phyloP scores from a whole-genome alignment of 2,329 filamentous ascomycete species.

The Akanthomyces muscarius region DNA sequence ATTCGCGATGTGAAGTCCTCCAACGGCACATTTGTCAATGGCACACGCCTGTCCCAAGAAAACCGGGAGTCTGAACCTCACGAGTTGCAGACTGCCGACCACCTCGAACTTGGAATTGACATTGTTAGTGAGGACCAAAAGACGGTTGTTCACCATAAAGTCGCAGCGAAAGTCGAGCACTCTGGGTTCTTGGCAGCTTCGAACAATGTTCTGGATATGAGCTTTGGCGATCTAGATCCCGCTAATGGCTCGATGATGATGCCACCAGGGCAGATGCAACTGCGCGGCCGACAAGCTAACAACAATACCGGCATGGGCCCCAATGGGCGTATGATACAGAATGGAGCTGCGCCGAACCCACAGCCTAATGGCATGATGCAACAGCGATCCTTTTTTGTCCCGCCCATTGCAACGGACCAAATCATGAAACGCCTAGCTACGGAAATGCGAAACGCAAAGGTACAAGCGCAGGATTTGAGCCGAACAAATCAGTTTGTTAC shows the following conservation, averaged over 20 bases:
- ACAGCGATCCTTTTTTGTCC: conserved; percentile 79
- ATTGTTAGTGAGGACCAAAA: conserved; percentile 99
- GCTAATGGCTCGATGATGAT: conserved; percentile 70
- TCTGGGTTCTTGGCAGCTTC: conserved; percentile 75
- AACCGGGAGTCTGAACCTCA: conserved; percentile 96
- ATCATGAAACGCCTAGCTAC: conserved; percentile 68
- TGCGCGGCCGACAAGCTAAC: conserved; percentile 66
- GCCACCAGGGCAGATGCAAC: conserved; percentile 63
- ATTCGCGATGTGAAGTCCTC: conserved; percentile 98
- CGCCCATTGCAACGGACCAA: conserved; percentile 87
- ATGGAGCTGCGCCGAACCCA: conserved; percentile 40
- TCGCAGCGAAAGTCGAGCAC: conserved; percentile 93
- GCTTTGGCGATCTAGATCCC: conserved; percentile 86
- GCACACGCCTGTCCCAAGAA: conserved; percentile 81
- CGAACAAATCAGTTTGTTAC: conserved; percentile 80
- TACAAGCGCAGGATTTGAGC: conserved; percentile 81
- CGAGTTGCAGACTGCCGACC: conserved; percentile 85
- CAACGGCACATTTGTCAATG: conserved; percentile 97
- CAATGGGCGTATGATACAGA: conserved; percentile 58
- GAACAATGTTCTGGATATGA: conserved; percentile 79
- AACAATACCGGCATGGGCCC: conserved; percentile 61
- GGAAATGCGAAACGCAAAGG: conserved; percentile 84
- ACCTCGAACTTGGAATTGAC: conserved; percentile 92
- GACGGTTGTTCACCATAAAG: conserved; percentile 97
- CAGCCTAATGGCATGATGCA: conserved; percentile 61